phyloP scores from a whole-genome alignment of 768 basidiomycete species.

The Termitomyces titanicus region DNA sequence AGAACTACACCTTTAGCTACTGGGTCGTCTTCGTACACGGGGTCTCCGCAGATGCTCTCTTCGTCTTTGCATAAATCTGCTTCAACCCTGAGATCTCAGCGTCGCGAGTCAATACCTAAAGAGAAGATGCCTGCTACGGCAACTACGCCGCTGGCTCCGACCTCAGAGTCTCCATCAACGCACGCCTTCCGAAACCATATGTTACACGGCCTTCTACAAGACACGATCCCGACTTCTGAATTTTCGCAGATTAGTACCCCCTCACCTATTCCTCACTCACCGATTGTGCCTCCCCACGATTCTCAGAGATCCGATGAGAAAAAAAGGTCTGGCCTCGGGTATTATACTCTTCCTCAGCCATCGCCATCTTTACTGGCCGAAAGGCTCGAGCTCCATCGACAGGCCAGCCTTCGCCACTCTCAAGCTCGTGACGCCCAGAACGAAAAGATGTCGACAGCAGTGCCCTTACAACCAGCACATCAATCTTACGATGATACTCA shows the following conservation, averaged over 20 bases:
- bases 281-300: constrained; percentile 29
- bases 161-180: background rate
- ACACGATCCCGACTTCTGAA: background rate
- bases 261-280: constrained; percentile 38
- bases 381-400: constrained; percentile 4
- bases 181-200: constrained; percentile 28
- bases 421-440: background rate
- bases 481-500: constrained; percentile 12
- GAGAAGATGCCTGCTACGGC: background rate
- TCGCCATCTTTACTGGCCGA: constrained; percentile 13
- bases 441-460: background rate
- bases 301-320: constrained; percentile 10
- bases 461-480: constrained; percentile 7
- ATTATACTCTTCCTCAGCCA: constrained; percentile 17
- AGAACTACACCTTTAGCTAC: background rate
- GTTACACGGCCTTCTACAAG: constrained; percentile 45
- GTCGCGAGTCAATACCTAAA: background rate
- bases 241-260: background rate
- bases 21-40: background rate
- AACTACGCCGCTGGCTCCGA: background rate
- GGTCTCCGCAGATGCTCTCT: background rate
- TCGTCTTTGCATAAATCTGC: background rate
- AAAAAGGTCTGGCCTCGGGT: background rate
- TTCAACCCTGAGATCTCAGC: background rate
- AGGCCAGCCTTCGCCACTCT: background rate